phyloP scores from a whole-genome alignment of 306 rosid genomes.

The Vicia villosa region DNA sequence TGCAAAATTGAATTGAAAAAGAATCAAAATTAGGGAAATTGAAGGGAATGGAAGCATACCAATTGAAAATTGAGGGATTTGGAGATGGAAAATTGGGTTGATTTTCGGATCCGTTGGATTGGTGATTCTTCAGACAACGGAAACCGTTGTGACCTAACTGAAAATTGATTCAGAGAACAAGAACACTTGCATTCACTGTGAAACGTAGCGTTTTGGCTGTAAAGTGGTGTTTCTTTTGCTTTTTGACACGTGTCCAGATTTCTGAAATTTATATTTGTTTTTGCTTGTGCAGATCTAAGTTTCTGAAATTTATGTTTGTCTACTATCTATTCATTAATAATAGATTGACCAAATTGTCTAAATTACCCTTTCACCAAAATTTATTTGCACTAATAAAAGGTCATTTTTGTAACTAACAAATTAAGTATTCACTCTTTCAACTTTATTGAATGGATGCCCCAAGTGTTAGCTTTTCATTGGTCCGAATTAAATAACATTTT shows the following conservation, averaged over 20 bases:
- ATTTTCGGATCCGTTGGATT: slow-evolving; percentile 17
- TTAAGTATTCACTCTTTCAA: too few species aligned
- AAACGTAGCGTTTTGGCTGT: slow-evolving; percentile 31
- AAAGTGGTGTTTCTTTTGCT: not conserved
- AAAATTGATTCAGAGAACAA: slow-evolving; percentile 13
- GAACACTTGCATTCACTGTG: slow-evolving; percentile 16
- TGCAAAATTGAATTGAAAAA: slow-evolving; percentile 14
- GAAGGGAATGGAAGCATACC: slow-evolving; percentile 30
- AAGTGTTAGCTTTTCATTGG: too few species aligned
- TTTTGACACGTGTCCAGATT: not conserved
- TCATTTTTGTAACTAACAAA: too few species aligned
- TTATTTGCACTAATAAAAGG: too few species aligned
- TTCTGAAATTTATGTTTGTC: too few species aligned
- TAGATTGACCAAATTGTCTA: too few species aligned
- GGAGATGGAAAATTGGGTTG: slow-evolving; percentile 20
- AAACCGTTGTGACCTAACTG: slow-evolving; percentile 35
- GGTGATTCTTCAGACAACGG: slow-evolving; percentile 11
- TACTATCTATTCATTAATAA: too few species aligned
- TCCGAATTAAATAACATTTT: too few species aligned
- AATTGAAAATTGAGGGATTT: slow-evolving; percentile 18
- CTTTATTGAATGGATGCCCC: too few species aligned
- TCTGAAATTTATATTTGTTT: too few species aligned
- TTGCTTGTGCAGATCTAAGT: too few species aligned
- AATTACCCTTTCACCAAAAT: too few species aligned
- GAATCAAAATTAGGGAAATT: not conserved